Conservation (phyloP, 2,329 filamentous ascomycete genomes). For the Botrytis paeoniae region DNA sequence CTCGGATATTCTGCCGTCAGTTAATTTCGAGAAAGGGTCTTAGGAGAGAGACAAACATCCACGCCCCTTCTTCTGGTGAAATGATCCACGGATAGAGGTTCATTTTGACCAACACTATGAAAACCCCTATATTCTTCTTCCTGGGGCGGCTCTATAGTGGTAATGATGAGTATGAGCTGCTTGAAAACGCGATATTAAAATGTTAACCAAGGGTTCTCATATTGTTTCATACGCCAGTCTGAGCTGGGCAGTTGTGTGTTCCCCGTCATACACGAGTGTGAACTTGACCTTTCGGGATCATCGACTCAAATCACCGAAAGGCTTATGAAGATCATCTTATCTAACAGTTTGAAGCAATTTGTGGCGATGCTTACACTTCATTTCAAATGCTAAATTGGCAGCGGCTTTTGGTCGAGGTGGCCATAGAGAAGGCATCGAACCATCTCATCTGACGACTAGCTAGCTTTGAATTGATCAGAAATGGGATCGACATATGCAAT, state of each 20-base stretch:
- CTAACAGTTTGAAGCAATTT: background rate
- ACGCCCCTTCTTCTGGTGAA: background rate
- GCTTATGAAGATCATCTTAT: background rate
- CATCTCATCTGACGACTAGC: background rate
- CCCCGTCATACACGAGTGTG: background rate
- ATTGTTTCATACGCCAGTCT: background rate
- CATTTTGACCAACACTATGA: background rate
- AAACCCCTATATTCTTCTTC: background rate
- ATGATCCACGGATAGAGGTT: background rate
- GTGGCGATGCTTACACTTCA: background rate
- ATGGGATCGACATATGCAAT: background rate
- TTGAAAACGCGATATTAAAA: background rate
- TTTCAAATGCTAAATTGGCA: background rate
- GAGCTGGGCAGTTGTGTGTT: background rate
- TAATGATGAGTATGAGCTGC: background rate
- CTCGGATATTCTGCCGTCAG: background rate
- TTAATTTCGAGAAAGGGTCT: background rate
- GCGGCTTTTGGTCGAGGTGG: background rate
- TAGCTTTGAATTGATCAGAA: conserved; percentile 29
- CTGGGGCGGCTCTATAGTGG: background rate
- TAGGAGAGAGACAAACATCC: background rate
- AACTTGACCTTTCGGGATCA: background rate
- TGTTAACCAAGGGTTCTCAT: background rate
- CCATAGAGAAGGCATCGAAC: no score
- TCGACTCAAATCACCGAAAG: background rate